Evolutionary conservation across 306 rosid species (phyloP).

Genomic region (Quercus mongolica): DNA sequence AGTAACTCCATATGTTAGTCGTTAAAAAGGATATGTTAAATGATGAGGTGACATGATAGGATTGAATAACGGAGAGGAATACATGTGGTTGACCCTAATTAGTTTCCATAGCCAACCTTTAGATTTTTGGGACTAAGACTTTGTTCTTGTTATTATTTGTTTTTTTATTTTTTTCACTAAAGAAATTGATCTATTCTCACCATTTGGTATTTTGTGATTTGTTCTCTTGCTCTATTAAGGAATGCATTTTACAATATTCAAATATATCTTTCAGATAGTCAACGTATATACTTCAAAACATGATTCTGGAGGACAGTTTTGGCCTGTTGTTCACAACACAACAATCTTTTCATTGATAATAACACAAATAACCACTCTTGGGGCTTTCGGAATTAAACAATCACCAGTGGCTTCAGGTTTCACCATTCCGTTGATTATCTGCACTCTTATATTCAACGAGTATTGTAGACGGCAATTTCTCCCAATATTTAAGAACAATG

Average conservation of each 20-base stretch:
- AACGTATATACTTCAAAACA: slow-evolving; percentile 72
- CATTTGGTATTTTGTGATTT: not conserved
- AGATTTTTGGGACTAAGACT: too few species aligned
- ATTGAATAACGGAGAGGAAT: too few species aligned
- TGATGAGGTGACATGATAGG: too few species aligned
- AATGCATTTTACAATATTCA: not conserved
- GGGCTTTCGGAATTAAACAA: slow-evolving; percentile 70
- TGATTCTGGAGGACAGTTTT: slow-evolving; percentile 67
- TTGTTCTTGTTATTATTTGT: not conserved
- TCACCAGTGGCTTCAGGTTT: slow-evolving; percentile 73
- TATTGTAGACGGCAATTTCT: slow-evolving; percentile 77
- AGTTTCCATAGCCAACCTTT: too few species aligned
- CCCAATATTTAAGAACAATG: slow-evolving; percentile 52
- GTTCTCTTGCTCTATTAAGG: not conserved
- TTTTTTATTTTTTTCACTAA: not conserved
- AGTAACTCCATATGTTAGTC: not conserved
- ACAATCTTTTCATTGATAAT: slow-evolving; percentile 59
- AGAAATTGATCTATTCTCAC: not conserved
- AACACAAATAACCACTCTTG: slow-evolving; percentile 77
- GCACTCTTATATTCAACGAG: slow-evolving; percentile 69
- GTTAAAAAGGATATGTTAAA: too few species aligned
- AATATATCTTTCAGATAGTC: slow-evolving; percentile 49
- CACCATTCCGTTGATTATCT: slow-evolving; percentile 66
- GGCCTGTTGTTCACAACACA: slow-evolving; percentile 82
- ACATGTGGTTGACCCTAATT: too few species aligned